These are phyloP conservation scores for Aspergillus sclerotialis DNA, from an alignment of 2,329 filamentous ascomycete genomes.

Conservation along the genomic window DNA sequence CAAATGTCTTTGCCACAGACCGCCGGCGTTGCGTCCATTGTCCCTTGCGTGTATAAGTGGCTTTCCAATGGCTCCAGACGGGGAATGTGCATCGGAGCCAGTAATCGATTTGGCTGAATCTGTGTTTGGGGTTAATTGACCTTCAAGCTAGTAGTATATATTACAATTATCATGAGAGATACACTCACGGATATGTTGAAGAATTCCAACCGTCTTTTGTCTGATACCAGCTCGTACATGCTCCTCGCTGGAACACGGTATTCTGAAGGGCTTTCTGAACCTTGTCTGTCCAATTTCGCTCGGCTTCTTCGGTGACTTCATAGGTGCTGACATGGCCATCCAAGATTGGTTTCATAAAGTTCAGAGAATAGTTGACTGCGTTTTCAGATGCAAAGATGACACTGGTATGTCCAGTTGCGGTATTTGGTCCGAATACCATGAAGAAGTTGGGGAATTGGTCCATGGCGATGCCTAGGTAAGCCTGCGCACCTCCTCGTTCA, in stretches of 20 bases:
- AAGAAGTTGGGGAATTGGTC: constrained; percentile 61
- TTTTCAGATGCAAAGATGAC: constrained; percentile 57
- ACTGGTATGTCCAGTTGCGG: constrained; percentile 54
- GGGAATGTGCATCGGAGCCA: constrained; percentile 46
- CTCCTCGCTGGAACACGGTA: constrained; percentile 42
- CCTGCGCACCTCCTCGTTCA: constrained; percentile 52
- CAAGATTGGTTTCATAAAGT: constrained; percentile 51
- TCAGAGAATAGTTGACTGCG: constrained; percentile 53
- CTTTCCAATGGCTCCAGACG: constrained; percentile 48
- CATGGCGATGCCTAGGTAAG: constrained; percentile 53
- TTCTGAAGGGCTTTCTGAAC: constrained; percentile 42
- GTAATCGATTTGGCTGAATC: constrained; percentile 47
- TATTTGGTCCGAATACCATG: constrained; percentile 57
- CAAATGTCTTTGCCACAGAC: constrained; percentile 12
- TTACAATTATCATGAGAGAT: too few species aligned
- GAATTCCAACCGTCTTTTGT: constrained; percentile 44
- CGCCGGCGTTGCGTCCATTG: constrained; percentile 22
- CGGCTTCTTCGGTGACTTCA: constrained; percentile 45
- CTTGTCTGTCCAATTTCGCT: constrained; percentile 40
- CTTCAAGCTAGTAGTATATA: too few species aligned
- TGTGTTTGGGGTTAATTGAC: constrained; percentile 16
- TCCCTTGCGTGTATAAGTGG: constrained; percentile 45
- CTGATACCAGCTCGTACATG: constrained; percentile 46
- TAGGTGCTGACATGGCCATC: constrained; percentile 37
- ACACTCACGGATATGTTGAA: constrained; percentile 41